Evolutionary conservation across 1,139 yeast genomes (phyloP), one percentile per base, ranked within the genome.

Genomic region (Taphrina wiesneri): DNA sequence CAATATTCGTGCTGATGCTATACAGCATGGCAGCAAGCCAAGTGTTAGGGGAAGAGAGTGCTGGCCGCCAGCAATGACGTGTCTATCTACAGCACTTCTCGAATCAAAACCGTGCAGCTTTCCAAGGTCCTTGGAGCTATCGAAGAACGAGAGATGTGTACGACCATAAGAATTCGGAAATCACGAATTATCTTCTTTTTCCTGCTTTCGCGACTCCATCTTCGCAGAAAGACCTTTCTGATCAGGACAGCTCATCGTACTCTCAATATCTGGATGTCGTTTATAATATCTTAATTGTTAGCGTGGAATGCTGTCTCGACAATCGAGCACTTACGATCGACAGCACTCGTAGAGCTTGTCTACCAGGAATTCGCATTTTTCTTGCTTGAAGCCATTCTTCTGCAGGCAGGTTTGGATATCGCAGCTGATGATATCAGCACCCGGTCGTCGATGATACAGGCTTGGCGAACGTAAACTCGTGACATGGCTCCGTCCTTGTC

Each of bases 11-110:
- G 41, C 39, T 46, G 46, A 36, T n/a, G 13, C 43, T 32, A 7
- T 30, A 17, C 51, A 77, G 79, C 71, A 84, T 85, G 87, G 86
- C 87, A 3, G 81, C 85, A 71, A 86, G 84, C 71, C 79, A 81
- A 51, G 86, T 84, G n/a, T 84, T 84, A 73, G 88, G 65, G 13
- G 68, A 67, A 34, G 68, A 67, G 60, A 56, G 59, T 41, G 46
- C 56, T 9, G 59, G 59, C 34, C 21, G 59, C 25, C 59, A 54
- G 36, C 49, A 39, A 39, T 54, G 36, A 49, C 6, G 47, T 3
- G 21, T 21, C 25, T 41, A 21, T 17, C 11, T n/a, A 17, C 47
- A 41, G 25, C 23, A 19, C 47, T 17, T 11, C 30, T 2, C 17
- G 26, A 5, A 6, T 41, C 46, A 19, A 41, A 41, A 7, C 26